Evolutionary conservation across 129 eudicot species (phyloP).

Genomic region (Lactuca sativa): DNA sequence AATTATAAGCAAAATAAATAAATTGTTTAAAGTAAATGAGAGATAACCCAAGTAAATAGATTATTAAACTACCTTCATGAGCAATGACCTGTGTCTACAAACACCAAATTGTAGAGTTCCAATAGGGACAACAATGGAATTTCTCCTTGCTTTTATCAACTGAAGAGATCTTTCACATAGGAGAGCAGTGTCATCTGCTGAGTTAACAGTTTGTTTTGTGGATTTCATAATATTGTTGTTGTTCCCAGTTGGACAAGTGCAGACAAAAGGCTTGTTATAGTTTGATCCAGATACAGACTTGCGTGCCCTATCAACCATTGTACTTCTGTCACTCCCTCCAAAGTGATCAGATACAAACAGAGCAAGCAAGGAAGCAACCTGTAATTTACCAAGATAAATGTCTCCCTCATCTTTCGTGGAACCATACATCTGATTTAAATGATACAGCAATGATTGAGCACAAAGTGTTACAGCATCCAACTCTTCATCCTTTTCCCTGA

Average conservation of each 20-base stretch:
- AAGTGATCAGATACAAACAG: conserved; percentile 88
- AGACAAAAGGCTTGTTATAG: conserved; percentile 76
- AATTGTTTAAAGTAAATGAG: conserved; percentile 16
- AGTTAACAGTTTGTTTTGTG: conserved; percentile 31
- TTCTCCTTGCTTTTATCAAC: conserved; percentile 55
- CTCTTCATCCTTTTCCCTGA: conserved; percentile 77
- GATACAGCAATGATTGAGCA: conserved; percentile 60
- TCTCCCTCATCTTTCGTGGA: conserved; percentile 31
- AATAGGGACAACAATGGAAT: conserved; percentile 77
- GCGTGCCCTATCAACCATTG: conserved; percentile 54
- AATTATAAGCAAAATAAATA: conserved; percentile 8
- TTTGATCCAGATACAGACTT: conserved; percentile 81
- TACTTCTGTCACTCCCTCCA: conserved; percentile 92
- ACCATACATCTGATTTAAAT: conserved; percentile 46
- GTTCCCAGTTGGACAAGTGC: conserved; percentile 84
- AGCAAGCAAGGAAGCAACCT: conserved; percentile 86
- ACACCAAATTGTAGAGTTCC: conserved; percentile 89
- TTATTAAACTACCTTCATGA: conserved; percentile 65
- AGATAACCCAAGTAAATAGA: conserved; percentile 3
- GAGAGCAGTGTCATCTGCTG: conserved; percentile 46
- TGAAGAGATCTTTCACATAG: conserved; percentile 79
- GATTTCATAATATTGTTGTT: conserved; percentile 35
- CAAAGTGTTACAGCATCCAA: conserved; percentile 68
- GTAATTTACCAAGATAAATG: conserved; percentile 42
- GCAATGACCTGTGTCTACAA: conserved; percentile 91